Percentiles rank a stretch among this genome's conserved stretches.
Evolutionary conservation across 2,329 filamentous ascomycete species (phyloP).

Genomic region (Arthrobotrys sphaeroides): DNA sequence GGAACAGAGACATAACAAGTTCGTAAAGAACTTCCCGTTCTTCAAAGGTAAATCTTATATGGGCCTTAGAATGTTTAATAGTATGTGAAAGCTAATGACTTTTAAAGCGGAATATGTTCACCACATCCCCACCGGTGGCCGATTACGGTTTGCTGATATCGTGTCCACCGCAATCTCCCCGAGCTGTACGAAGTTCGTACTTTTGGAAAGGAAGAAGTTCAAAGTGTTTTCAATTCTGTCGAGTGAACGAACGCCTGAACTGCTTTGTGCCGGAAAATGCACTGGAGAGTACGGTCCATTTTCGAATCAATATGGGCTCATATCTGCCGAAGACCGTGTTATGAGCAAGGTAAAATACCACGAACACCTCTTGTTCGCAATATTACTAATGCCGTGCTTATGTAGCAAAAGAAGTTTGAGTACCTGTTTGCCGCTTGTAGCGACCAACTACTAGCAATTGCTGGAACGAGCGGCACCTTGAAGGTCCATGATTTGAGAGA

Average conservation of each 20-base stretch:
- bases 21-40: slow-evolving; percentile 52
- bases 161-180: slow-evolving; percentile 46
- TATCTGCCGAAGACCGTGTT: slow-evolving; percentile 49
- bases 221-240: slow-evolving; percentile 52
- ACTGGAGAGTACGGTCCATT: slow-evolving; percentile 50
- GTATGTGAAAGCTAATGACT: slow-evolving; percentile 1
- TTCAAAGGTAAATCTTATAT: slow-evolving; percentile 34
- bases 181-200: slow-evolving; percentile 49
- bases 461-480: slow-evolving; percentile 46
- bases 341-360: slow-evolving; percentile 41
- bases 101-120: slow-evolving; percentile 51
- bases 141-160: slow-evolving; percentile 45
- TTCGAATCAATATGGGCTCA: slow-evolving; percentile 35
- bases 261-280: slow-evolving; percentile 43
- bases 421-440: slow-evolving; percentile 50
- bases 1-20: slow-evolving; percentile 45
- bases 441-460: slow-evolving; percentile 47
- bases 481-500: slow-evolving; percentile 50
- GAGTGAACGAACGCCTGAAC: slow-evolving; percentile 45
- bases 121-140: slow-evolving; percentile 45
- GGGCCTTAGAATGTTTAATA: not conserved
- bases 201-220: slow-evolving; percentile 49
- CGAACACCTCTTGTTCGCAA: not conserved
- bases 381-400: not conserved
- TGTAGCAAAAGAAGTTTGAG: slow-evolving; percentile 45